These are phyloP conservation scores for Wickerhamiella azyma DNA, from an alignment of 805 yeast genomes.

Conservation along the genomic window DNA sequence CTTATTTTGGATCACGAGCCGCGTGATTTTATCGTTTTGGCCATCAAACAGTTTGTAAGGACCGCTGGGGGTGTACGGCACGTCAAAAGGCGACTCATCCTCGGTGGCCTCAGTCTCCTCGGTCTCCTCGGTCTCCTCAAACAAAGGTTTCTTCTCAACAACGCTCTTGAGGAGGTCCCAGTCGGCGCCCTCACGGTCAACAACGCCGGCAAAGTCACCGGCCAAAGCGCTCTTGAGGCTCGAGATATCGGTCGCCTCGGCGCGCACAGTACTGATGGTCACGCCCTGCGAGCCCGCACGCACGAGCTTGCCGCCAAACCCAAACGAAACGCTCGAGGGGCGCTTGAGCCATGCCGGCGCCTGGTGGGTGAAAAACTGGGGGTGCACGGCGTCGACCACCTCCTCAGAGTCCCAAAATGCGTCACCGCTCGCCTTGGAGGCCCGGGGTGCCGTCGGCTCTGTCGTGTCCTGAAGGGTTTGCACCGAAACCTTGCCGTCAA, in stretches of 20 bases:
- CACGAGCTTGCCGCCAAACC: conserved; percentile 85
- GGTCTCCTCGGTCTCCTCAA: conserved; percentile 11
- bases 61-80: conserved; percentile 23
- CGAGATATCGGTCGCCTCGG: conserved; percentile 2
- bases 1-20: conserved; percentile 47
- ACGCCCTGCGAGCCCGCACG: conserved; percentile 31
- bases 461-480: conserved; percentile 79
- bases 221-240: conserved; percentile 14
- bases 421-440: conserved; percentile 36
- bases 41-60: conserved; percentile 22
- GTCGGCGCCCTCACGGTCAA: conserved; percentile 21
- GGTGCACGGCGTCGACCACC: conserved; percentile 32
- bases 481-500: conserved; percentile 66
- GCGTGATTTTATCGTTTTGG: conserved; percentile 27
- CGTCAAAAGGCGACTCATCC: conserved; percentile 31
- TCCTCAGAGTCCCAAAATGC: conserved; percentile 67
- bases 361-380: conserved; percentile 55
- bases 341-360: conserved; percentile 83
- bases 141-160: conserved; percentile 15
- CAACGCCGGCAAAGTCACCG: conserved; percentile 35
- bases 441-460: conserved; percentile 26
- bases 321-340: conserved; percentile 67
- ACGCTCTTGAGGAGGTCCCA: conserved; percentile 25
- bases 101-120: conserved; percentile 15
- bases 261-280: conserved; percentile 28